Base-by-base conservation (phyloP, 1,284 basidiomycete genomes). In the Tilletia horrida region DNA sequence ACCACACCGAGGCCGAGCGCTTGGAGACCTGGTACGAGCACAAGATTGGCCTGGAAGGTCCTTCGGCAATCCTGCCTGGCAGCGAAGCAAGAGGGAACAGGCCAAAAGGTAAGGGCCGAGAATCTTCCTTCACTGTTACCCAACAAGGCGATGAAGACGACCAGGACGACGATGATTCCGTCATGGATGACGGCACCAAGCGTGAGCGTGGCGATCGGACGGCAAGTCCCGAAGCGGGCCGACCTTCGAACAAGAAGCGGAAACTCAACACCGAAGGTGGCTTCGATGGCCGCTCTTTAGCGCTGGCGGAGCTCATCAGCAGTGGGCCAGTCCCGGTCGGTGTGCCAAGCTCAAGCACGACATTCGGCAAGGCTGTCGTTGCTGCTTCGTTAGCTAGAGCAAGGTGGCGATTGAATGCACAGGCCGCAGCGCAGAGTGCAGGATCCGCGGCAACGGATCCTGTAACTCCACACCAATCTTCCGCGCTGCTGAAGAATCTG, bases 1-100 rank as follows among this genome's bases (percentile, higher is more conserved):
- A 75, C 62, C 72, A 78, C 67, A 73, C 73, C 25, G 75, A 79
- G 35, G 80, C 79, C 18, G 74, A 74, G 47, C 72, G 75, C 18
- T 69, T 81, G 27, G 69, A 68, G 9, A 52, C 67, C 16, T 81
- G 78, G 78, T 77, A 76, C 42, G 3, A 14, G 29, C 27, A 59
- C 16, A 59, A 59, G 29, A 59, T 59, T 9, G 14, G 9, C 4
- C 7, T 59, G 14, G 55, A 59, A 21, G 55, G 29, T 35, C 55
- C 55, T 8, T 59, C 55, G 13, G 55, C 55, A 13, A 59, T 59
- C 27, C 29, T 59, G 23, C 55, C 55, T 3, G 55, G 31, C 16
- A 35, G 55, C 29, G 55, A 40, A 35, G 1, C 55, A 1, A 59
- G 50, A 25, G 23, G 21, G 35, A 40, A 23, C 14, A 52, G 50